Base-by-base conservation (phyloP, 176 grass and related monocot genomes). In the Puccinellia tenuiflora region DNA sequence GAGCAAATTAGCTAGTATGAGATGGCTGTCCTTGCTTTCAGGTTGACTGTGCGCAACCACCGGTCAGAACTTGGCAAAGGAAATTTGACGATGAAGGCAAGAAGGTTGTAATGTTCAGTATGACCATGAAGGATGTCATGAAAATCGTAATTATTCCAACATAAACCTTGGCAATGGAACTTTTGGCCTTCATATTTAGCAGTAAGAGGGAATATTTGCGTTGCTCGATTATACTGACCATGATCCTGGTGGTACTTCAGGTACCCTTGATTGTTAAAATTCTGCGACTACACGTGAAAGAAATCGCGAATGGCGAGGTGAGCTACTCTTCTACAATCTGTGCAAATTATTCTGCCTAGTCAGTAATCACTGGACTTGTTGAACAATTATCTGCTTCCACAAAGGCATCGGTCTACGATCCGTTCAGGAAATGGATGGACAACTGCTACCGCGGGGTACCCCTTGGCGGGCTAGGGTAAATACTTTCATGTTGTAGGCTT, bases 401-500 rank as follows among this genome's bases (percentile, higher is more conserved):
- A 5, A 83, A 88, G 86, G 73, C 50, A 9, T 11, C 86, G 1
- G 53, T 74, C 34, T 84, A 59, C 17, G 82, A 88, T 50, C 86
- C 86, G 13, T 78, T 88, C 80, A 65, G 30, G 65, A 88, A 88
- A 63, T 84, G 48, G 71, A 45, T 88, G 79, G 15, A 75, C 56
- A 85, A 78, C 28, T 86, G 85, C 55, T 90, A 72, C 54, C 85
- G 84, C 5, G 91, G 77, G 13, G 81, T 88, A 33, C 88, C 91
- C 67, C 80, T 93, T 35, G 91, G 91, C 29, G 88, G 77, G 22
- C 62, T 93, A 60, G 91, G 91, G 91, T 93, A 56, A 81, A 73
- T 80, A 21, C 68, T 18, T 73, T 14, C 14, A 76, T 73, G 68
- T 72, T 25, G 4, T 9, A 5, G 24, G 7, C 1, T 46, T 47